Base-by-base conservation (phyloP, 441 rosid genomes). In the Raphanus hybrid region DNA sequence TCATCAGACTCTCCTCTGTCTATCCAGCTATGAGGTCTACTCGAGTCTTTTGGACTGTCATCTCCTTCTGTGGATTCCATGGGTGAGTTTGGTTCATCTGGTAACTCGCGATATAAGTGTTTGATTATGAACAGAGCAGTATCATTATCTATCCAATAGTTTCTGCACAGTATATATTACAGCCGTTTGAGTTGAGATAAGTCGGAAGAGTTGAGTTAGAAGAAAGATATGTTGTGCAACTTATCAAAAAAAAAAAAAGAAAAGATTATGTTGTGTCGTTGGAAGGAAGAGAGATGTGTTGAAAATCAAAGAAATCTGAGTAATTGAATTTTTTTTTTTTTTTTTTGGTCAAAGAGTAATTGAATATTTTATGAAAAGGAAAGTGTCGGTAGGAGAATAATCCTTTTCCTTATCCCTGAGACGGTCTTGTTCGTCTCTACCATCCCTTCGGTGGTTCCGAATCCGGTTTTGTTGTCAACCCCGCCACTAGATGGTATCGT, bases 131-230 rank as follows among this genome's bases (percentile, higher is more conserved):
- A 95, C 37, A 95, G 94, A 20, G 98, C 98, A 3, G 98, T 91
- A 76, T 95, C 99, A 27, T 67, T 37, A 80, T 95, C 99, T 85
- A 98, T 91, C 98, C 98, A 91, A 73, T 92, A 92, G 86, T 94
- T 94, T 81, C 98, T 94, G 95, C 75, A 67, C 41, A 35, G 4
- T 35, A 59, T 14, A 6, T 50, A 6, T 72, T 72, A 8, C 20
- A 69, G 62, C 57, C 18, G 6, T 68, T 55, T 62, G 6, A 69
- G 61, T 69, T 62, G 23, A 5, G 8, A 34, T 34, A 34, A 34
- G 37, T 29, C 34, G 34, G 34, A 29, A 29, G 0, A 29, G 34
- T 29, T 29, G 34, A 29, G 34, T 29, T 29, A 29, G 34, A 5
- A 29, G 34, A 29, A 29, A 29, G 34, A 29, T 29, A 29, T 29